Percentiles rank a stretch among this genome's conserved stretches.
Conservation (phyloP, 139 green algal genomes). For the Auxenochlorella pyrenoidosa region DNA sequence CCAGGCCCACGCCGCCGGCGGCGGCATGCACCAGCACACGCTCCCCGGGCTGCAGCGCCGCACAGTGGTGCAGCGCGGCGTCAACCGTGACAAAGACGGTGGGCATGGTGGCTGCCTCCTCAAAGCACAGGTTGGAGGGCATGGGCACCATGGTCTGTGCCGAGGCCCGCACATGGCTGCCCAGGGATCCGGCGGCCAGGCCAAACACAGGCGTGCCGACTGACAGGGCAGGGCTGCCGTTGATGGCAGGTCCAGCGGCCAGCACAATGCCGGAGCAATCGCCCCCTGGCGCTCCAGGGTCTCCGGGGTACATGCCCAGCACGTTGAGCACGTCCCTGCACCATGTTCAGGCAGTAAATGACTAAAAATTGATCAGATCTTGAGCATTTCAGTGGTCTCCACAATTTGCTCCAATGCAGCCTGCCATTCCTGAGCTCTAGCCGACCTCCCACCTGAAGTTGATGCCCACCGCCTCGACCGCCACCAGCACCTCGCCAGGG, state of each 20-base stretch:
- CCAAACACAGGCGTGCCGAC: slow-evolving; percentile 79
- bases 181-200: slow-evolving; percentile 77
- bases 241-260: slow-evolving; percentile 28
- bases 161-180: slow-evolving; percentile 71
- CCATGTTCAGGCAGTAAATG: too few species aligned
- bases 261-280: slow-evolving; percentile 70
- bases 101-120: slow-evolving; percentile 79
- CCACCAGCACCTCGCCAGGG: slow-evolving; percentile 43
- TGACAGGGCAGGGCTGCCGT: not conserved
- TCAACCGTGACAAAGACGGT: slow-evolving; percentile 89
- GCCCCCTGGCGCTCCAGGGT: slow-evolving; percentile 61
- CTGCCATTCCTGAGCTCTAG: too few species aligned
- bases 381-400: too few species aligned
- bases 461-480: slow-evolving; percentile 64
- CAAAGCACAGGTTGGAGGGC: slow-evolving; percentile 63
- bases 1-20: slow-evolving; percentile 84
- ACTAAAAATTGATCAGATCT: too few species aligned
- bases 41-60: slow-evolving; percentile 37
- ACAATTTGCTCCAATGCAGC: too few species aligned
- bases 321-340: slow-evolving; percentile 75
- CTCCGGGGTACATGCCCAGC: slow-evolving; percentile 74
- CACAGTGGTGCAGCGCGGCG: slow-evolving; percentile 34
- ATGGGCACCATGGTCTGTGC: slow-evolving; percentile 71
- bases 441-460: slow-evolving; percentile 54
- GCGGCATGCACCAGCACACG: slow-evolving; percentile 80